phyloP scores from a whole-genome alignment of 768 basidiomycete species.

The Dictyophora rubrovolvata region DNA sequence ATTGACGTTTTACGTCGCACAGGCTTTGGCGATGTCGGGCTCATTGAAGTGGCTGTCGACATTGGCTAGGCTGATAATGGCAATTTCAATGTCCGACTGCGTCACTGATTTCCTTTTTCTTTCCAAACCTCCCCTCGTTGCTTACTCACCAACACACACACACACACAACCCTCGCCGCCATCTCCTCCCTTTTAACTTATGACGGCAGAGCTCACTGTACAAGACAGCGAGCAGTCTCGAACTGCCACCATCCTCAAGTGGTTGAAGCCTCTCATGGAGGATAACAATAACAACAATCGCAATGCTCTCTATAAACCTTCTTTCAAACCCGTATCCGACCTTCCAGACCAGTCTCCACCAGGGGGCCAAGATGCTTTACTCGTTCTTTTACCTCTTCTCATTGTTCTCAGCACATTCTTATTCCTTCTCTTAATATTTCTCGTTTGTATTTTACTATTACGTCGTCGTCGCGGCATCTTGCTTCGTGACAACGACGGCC shows the following conservation, averaged over 20 bases:
- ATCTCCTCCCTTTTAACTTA: background rate
- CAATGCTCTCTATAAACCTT: background rate
- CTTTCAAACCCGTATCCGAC: constrained; percentile 10
- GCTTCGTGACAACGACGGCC: constrained; percentile 81
- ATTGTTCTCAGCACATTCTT: constrained; percentile 90
- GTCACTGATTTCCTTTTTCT: constrained; percentile 1
- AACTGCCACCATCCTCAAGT: background rate
- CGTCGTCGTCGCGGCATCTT: constrained; percentile 67
- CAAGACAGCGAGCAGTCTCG: background rate
- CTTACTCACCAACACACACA: background rate
- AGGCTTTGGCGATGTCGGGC: constrained; percentile 18
- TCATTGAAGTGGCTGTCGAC: constrained; percentile 6
- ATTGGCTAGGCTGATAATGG: background rate
- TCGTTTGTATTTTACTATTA: constrained; percentile 80
- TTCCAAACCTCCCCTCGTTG: background rate
- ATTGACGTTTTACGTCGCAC: constrained; percentile 48
- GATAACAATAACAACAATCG: background rate
- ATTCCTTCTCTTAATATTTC: constrained; percentile 84
- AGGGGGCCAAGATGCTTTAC: constrained; percentile 44
- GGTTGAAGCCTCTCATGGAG: background rate
- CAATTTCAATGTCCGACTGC: constrained; percentile 6
- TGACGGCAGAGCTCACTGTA: background rate
- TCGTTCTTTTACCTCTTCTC: constrained; percentile 86
- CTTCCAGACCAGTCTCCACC: constrained; percentile 19
- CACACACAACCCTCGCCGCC: too few relatives aligned